phyloP scores from a whole-genome alignment of 1,284 basidiomycete genomes.

The Sutorius eximius region DNA sequence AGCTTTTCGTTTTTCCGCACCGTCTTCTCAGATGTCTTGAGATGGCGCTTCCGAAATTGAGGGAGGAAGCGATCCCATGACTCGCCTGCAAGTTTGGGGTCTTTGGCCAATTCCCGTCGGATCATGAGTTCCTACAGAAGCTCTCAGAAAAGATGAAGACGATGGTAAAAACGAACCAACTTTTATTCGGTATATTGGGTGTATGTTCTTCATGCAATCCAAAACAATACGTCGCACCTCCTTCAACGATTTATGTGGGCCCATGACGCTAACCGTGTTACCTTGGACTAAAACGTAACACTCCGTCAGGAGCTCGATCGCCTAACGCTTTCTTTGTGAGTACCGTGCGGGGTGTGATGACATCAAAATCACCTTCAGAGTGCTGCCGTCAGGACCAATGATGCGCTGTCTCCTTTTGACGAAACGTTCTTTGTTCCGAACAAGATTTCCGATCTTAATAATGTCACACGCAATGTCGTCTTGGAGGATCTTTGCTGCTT shows the following conservation, averaged over 20 bases:
- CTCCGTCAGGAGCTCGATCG: slow-evolving; percentile 94
- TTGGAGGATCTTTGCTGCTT: slow-evolving; percentile 90
- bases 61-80: slow-evolving; percentile 98
- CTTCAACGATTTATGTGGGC: slow-evolving; percentile 91
- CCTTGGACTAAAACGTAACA: slow-evolving; percentile 99
- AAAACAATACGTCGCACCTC: slow-evolving; percentile 94
- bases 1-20: slow-evolving; percentile 76
- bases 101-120: slow-evolving; percentile 95
- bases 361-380: slow-evolving; percentile 70
- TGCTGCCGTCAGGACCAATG: slow-evolving; percentile 95
- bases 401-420: slow-evolving; percentile 96
- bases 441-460: slow-evolving; percentile 94
- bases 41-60: slow-evolving; percentile 90
- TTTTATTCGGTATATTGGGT: slow-evolving; percentile 99
- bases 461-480: slow-evolving; percentile 94
- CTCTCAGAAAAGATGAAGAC: slow-evolving; percentile 4
- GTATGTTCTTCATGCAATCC: slow-evolving; percentile 99
- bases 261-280: slow-evolving; percentile 98
- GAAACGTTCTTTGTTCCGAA: slow-evolving; percentile 96
- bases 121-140: slow-evolving; percentile 93
- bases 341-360: neutral
- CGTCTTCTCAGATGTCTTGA: slow-evolving; percentile 92
- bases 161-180: slow-evolving; percentile 39
- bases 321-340: slow-evolving; percentile 49
- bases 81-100: slow-evolving; percentile 92